phyloP scores from a whole-genome alignment of 768 basidiomycete species.

The Hydnomerulius pinastri region DNA sequence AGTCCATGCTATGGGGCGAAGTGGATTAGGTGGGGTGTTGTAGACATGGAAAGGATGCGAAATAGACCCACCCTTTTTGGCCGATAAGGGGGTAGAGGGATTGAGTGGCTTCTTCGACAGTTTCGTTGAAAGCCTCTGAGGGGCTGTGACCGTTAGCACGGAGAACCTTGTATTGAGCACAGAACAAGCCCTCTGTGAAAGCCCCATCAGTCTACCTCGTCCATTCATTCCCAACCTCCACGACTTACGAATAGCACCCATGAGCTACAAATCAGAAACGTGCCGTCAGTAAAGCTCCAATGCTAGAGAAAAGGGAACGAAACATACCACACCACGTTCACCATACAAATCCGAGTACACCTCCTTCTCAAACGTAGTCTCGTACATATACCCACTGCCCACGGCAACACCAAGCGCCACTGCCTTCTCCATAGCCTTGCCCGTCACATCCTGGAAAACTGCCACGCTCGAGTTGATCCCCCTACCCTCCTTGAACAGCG shows the following conservation, averaged over 20 bases:
- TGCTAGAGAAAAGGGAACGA: neutral
- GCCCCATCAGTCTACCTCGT: neutral
- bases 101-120: constrained; percentile 99
- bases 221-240: neutral
- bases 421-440: constrained; percentile 97
- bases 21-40: neutral
- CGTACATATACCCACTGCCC: constrained; percentile 97
- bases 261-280: constrained; percentile 57
- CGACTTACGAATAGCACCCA: constrained; percentile 90
- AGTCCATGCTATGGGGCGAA: constrained; percentile 76
- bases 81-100: constrained; percentile 97
- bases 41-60: neutral
- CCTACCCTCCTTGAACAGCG: constrained; percentile 99
- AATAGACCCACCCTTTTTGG: constrained; percentile 71
- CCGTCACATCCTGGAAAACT: constrained; percentile 97
- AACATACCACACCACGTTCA: constrained; percentile 97
- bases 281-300: constrained; percentile 6
- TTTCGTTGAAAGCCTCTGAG: constrained; percentile 99
- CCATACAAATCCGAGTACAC: constrained; percentile 99
- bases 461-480: constrained; percentile 96
- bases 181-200: constrained; percentile 88
- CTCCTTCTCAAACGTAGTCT: constrained; percentile 99
- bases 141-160: constrained; percentile 96
- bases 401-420: constrained; percentile 91
- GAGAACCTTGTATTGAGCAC: constrained; percentile 97